phyloP scores from a whole-genome alignment of 2,329 filamentous ascomycete species.

The Scedosporium dehoogii region DNA sequence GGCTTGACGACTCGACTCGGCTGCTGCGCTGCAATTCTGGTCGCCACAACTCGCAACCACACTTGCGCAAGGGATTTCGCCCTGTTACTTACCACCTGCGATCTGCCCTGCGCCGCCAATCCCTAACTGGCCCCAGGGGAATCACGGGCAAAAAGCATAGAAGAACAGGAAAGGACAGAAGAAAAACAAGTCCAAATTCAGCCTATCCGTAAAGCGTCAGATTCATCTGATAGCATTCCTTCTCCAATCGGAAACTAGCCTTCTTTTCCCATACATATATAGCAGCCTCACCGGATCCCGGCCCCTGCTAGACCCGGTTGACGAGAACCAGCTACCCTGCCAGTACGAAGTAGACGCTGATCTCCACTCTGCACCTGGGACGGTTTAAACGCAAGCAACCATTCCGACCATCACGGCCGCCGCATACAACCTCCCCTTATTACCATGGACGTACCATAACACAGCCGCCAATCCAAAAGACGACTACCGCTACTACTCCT shows the following conservation, averaged over 20 bases:
- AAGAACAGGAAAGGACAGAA: not conserved
- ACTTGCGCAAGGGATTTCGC: not conserved
- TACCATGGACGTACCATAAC: constrained; percentile 1
- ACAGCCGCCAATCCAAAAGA: not conserved
- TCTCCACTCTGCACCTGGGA: not conserved
- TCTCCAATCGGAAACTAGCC: too few species aligned
- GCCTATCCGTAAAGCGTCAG: not conserved
- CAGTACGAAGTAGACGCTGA: not conserved
- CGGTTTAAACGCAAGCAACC: not conserved
- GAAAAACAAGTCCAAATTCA: not conserved
- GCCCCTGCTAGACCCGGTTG: too few species aligned
- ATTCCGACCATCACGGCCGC: not conserved
- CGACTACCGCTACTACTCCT: not conserved
- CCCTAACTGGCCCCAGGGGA: not conserved
- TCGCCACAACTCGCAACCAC: not conserved
- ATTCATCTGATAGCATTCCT: too few species aligned
- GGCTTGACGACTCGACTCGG: too few species aligned
- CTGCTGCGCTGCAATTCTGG: too few species aligned
- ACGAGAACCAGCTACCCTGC: not conserved
- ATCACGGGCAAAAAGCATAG: too few species aligned
- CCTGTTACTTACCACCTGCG: not conserved
- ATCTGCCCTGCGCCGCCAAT: not conserved
- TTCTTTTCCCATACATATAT: too few species aligned
- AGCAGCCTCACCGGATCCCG: too few species aligned
- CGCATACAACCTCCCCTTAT: not conserved